Conservation (phyloP, 805 yeast genomes). For the Citeromyces nyonsensis region DNA sequence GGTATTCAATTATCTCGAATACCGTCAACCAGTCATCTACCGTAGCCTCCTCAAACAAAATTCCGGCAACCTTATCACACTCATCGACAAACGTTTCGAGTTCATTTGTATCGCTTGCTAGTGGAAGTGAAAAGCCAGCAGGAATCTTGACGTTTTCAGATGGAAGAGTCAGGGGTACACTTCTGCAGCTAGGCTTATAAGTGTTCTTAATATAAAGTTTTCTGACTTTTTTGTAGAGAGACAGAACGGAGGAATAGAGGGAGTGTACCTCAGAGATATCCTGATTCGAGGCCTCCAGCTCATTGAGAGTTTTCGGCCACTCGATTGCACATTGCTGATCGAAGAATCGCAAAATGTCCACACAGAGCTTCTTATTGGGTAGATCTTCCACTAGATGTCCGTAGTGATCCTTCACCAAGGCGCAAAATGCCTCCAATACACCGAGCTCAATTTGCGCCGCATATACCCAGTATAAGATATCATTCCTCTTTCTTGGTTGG, state of each 20-base stretch:
- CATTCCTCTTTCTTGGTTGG: slow-evolving; percentile 20
- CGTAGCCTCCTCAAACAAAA: slow-evolving; percentile 38
- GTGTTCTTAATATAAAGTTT: slow-evolving; percentile 55
- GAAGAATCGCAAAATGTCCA: slow-evolving; percentile 48
- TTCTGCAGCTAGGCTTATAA: slow-evolving; percentile 42
- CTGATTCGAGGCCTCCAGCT: slow-evolving; percentile 10
- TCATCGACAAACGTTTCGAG: slow-evolving; percentile 48
- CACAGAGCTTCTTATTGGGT: slow-evolving; percentile 38
- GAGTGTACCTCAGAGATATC: slow-evolving; percentile 8
- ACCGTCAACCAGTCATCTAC: slow-evolving; percentile 68
- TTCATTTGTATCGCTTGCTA: slow-evolving; percentile 24
- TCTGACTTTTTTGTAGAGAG: slow-evolving; percentile 48
- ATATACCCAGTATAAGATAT: slow-evolving; percentile 40
- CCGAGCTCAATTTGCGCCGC: slow-evolving; percentile 74
- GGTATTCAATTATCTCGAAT: slow-evolving; percentile 59
- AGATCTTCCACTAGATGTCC: slow-evolving; percentile 61
- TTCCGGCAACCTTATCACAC: slow-evolving; percentile 45
- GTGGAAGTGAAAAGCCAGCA: slow-evolving; percentile 17
- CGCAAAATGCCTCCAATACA: slow-evolving; percentile 58
- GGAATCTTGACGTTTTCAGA: slow-evolving; percentile 24
- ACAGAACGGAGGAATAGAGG: slow-evolving; percentile 13
- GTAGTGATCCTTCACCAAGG: slow-evolving; percentile 60
- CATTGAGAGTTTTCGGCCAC: slow-evolving; percentile 24
- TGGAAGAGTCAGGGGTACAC: slow-evolving; percentile 16
- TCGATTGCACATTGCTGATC: slow-evolving; percentile 45